Conservation (phyloP, 148 eudicot genomes). For the Euryodendron excelsum region DNA sequence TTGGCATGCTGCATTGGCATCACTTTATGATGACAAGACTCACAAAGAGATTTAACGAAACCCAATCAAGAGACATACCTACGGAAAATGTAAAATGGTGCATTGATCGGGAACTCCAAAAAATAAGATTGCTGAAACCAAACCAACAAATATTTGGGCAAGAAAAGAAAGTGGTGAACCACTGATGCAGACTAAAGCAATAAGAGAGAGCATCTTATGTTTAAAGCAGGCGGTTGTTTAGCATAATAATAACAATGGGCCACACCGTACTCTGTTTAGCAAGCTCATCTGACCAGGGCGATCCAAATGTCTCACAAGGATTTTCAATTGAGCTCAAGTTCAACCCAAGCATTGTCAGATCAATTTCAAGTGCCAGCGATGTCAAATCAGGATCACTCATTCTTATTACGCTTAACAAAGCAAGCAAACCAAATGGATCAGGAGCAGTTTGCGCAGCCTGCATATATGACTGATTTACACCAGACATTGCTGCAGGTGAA, state of each 20-base stretch:
- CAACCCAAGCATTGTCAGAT: conserved; percentile 70
- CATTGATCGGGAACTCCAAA: conserved; percentile 43
- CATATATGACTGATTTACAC: conserved; percentile 60
- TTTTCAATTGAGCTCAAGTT: conserved; percentile 68
- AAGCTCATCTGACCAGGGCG: conserved; percentile 87
- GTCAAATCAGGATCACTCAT: conserved; percentile 68
- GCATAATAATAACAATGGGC: conserved; percentile 76
- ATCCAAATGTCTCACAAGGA: conserved; percentile 68
- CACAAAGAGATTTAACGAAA: too few relatives aligned
- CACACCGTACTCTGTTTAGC: conserved; percentile 53
- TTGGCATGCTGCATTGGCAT: conserved; percentile 73
- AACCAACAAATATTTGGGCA: background rate
- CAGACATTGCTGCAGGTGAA: conserved; percentile 58
- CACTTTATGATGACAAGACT: background rate
- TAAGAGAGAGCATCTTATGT: conserved; percentile 40
- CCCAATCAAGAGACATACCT: conserved; percentile 38
- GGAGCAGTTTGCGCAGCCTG: conserved; percentile 64
- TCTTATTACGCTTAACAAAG: conserved; percentile 56
- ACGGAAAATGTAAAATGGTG: conserved; percentile 79
- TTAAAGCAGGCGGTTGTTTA: conserved; percentile 45
- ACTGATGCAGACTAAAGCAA: background rate
- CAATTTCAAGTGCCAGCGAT: conserved; percentile 79
- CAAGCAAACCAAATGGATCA: conserved; percentile 72
- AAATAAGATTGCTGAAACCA: conserved; percentile 58
- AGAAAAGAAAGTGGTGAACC: conserved; percentile 12